These are phyloP conservation scores for Plasmodium fragile DNA, from an alignment of 169 alveolate species.

Conservation along the genomic window DNA sequence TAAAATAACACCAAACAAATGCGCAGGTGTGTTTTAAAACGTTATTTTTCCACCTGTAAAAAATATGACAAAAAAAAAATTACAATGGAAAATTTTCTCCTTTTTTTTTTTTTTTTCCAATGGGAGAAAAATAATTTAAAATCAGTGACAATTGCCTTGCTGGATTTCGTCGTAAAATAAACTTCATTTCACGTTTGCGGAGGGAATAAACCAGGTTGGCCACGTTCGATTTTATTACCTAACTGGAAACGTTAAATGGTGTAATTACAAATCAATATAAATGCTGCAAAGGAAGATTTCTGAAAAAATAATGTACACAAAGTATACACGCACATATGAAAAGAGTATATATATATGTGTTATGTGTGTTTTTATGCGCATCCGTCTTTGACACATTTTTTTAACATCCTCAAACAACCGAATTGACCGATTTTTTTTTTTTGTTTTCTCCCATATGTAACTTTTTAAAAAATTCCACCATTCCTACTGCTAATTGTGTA, in stretches of 20 bases:
- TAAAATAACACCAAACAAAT: constrained; percentile 1
- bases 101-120: constrained; percentile 1
- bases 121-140: constrained; percentile 4
- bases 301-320: neutral
- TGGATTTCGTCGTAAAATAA: neutral
- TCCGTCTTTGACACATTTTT: neutral
- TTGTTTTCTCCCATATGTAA: neutral
- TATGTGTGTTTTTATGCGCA: neutral
- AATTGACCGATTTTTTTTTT: constrained; percentile 1
- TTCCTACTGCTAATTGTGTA: neutral
- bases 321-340: neutral
- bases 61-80: neutral
- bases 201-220: neutral
- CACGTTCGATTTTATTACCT: neutral
- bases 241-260: constrained; percentile 10
- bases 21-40: neutral
- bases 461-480: neutral
- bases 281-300: neutral
- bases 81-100: neutral
- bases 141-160: neutral
- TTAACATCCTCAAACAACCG: neutral
- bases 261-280: neutral
- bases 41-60: neutral
- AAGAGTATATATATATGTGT: neutral
- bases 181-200: neutral